These are phyloP conservation scores for Penicillium aurantiogriseum DNA, from an alignment of 2,329 filamentous ascomycete genomes.

Conservation along the genomic window DNA sequence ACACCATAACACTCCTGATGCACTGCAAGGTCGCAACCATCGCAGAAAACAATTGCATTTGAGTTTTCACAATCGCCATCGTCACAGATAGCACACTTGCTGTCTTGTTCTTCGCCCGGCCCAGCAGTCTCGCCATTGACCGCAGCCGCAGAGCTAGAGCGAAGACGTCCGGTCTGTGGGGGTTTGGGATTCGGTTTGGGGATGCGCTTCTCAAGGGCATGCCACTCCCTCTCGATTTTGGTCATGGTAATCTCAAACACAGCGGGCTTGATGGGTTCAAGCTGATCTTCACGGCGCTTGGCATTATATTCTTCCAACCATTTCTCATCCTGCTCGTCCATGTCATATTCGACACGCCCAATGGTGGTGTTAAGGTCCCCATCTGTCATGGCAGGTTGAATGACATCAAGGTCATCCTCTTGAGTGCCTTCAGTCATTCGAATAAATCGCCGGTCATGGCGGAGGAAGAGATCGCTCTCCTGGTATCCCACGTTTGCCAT, in stretches of 20 bases:
- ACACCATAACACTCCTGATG: conserved; percentile 99
- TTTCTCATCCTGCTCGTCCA: conserved; percentile 98
- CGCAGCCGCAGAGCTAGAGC: conserved; percentile 89
- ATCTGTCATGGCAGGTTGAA: conserved; percentile 55
- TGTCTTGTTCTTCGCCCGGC: conserved; percentile 87
- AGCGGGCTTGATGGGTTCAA: conserved; percentile 83
- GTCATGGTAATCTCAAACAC: conserved; percentile 98
- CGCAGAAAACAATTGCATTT: conserved; percentile 98
- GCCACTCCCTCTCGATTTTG: conserved; percentile 98
- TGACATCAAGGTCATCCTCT: conserved; percentile 62
- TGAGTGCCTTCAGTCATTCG: conserved; percentile 61
- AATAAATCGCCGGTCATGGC: conserved; percentile 70
- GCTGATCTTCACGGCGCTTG: conserved; percentile 69
- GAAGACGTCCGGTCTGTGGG: conserved; percentile 86
- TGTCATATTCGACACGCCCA: conserved; percentile 94
- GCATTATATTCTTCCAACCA: conserved; percentile 86
- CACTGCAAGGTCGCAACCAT: conserved; percentile 94
- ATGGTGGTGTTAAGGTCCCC: conserved; percentile 59
- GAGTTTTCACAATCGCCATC: conserved; percentile 99
- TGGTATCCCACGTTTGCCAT: conserved; percentile 97
- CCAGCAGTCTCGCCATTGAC: conserved; percentile 87
- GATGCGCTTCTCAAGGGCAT: conserved; percentile 91
- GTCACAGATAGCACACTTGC: conserved; percentile 95
- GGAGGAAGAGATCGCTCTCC: conserved; percentile 84
- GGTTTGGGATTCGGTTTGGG: conserved; percentile 96